Evolutionary conservation across 164 flowering plant species (phyloP).

Genomic region (Magnolia officinalis): DNA sequence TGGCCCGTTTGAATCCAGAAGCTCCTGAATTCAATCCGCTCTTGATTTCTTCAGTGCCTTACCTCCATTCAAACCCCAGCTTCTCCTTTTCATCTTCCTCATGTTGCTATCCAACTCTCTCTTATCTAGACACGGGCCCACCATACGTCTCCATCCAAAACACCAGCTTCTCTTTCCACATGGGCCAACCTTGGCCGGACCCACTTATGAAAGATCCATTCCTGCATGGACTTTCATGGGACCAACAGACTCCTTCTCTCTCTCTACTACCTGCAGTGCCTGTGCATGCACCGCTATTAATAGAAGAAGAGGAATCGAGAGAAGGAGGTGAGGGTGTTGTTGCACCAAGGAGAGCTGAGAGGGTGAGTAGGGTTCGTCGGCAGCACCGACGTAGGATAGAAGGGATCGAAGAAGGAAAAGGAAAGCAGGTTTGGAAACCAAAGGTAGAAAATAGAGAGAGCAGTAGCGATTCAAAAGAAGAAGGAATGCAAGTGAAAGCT

Average conservation of each 20-base stretch:
- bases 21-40: neutral
- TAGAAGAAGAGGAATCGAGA: neutral
- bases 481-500: neutral
- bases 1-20: conserved; percentile 2
- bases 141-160: neutral
- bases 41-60: neutral
- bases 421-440: neutral
- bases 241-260: neutral
- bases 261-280: neutral
- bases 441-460: neutral
- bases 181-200: neutral
- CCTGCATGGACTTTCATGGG: neutral
- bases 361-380: neutral
- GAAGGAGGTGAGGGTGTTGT: neutral
- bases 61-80: neutral
- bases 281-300: neutral
- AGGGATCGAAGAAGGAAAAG: neutral
- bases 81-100: neutral
- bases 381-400: neutral
- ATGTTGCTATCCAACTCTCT: neutral
- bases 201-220: neutral
- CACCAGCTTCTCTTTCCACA: neutral
- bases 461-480: neutral
- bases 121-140: neutral
- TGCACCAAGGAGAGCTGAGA: neutral